These are phyloP conservation scores for Oryza meridionalis DNA, from an alignment of 176 grass and related monocot genomes.

Conservation along the genomic window DNA sequence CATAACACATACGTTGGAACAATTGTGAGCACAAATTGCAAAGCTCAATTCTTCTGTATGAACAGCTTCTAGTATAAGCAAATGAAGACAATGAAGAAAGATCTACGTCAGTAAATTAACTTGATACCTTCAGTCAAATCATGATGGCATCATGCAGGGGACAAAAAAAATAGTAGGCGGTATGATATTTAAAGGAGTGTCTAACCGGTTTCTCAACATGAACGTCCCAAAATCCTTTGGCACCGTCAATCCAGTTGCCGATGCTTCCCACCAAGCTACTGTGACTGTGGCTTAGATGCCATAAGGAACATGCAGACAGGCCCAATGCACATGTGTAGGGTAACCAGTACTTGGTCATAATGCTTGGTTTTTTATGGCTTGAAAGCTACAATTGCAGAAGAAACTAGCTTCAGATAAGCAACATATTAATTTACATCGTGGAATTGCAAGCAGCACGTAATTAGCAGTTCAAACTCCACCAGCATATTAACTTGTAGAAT, in stretches of 20 bases:
- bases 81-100: slow-evolving; percentile 10
- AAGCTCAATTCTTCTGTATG: too few relatives aligned
- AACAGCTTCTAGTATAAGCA: background rate
- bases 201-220: slow-evolving; percentile 82
- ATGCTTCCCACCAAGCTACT: slow-evolving; percentile 97
- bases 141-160: too few relatives aligned
- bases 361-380: slow-evolving; percentile 68
- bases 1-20: too few relatives aligned
- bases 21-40: too few relatives aligned
- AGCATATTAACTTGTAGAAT: too few relatives aligned
- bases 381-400: slow-evolving; percentile 53
- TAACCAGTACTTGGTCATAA: slow-evolving; percentile 75
- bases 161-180: slow-evolving; percentile 15
- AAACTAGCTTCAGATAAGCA: slow-evolving; percentile 32
- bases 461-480: background rate
- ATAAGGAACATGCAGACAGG: slow-evolving; percentile 79
- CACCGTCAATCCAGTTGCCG: slow-evolving; percentile 85
- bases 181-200: slow-evolving; percentile 11
- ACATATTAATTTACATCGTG: slow-evolving; percentile 15
- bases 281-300: slow-evolving; percentile 85
- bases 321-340: slow-evolving; percentile 86
- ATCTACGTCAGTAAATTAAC: background rate
- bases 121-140: slow-evolving; percentile 30
- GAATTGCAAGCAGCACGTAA: slow-evolving; percentile 3
- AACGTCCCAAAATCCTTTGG: slow-evolving; percentile 80